Evolutionary conservation across 768 basidiomycete species (phyloP).

Genomic region (Lactifluus pinguis): DNA sequence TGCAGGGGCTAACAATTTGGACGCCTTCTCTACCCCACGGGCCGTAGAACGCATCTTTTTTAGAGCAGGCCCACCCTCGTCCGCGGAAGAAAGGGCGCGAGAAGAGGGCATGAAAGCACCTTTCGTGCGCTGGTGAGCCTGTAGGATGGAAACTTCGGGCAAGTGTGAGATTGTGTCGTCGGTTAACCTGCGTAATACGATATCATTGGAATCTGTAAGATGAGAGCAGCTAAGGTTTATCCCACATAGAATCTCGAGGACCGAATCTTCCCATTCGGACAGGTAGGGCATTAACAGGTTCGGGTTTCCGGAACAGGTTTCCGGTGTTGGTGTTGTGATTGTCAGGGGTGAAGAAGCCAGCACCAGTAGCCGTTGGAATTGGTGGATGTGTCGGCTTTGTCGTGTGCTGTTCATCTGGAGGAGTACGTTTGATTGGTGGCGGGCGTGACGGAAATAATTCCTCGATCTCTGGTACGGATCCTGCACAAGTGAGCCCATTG

Average conservation of each 20-base stretch:
- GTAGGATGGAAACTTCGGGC: slow-evolving; percentile 50
- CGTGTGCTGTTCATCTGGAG: slow-evolving; percentile 42
- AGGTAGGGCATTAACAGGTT: slow-evolving; percentile 39
- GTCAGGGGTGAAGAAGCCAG: slow-evolving; percentile 74
- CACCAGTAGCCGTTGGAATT: slow-evolving; percentile 49
- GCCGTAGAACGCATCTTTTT: slow-evolving; percentile 64
- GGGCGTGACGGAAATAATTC: slow-evolving; percentile 61
- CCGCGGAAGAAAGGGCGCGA: slow-evolving; percentile 72
- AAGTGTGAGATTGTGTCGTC: slow-evolving; percentile 48
- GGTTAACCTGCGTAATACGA: slow-evolving; percentile 6
- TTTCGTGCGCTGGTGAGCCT: slow-evolving; percentile 34
- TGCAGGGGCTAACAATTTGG: slow-evolving; percentile 42
- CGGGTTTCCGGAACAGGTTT: slow-evolving; percentile 47
- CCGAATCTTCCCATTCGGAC: slow-evolving; percentile 50
- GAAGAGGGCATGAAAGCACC: slow-evolving; percentile 28
- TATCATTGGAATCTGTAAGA: slow-evolving; percentile 5
- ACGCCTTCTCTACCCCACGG: slow-evolving; percentile 40
- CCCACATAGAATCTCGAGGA: slow-evolving; percentile 59
- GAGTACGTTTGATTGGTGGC: slow-evolving; percentile 42
- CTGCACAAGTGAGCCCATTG: slow-evolving; percentile 30
- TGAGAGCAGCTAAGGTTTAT: not conserved
- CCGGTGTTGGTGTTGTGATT: slow-evolving; percentile 42
- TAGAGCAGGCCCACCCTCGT: slow-evolving; percentile 69
- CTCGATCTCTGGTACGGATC: slow-evolving; percentile 62
- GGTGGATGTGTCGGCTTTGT: slow-evolving; percentile 28